Percentiles rank a stretch among this genome's conserved stretches.
Conservation (phyloP, 2,329 filamentous ascomycete genomes). For the Colletotrichum tabaci region DNA sequence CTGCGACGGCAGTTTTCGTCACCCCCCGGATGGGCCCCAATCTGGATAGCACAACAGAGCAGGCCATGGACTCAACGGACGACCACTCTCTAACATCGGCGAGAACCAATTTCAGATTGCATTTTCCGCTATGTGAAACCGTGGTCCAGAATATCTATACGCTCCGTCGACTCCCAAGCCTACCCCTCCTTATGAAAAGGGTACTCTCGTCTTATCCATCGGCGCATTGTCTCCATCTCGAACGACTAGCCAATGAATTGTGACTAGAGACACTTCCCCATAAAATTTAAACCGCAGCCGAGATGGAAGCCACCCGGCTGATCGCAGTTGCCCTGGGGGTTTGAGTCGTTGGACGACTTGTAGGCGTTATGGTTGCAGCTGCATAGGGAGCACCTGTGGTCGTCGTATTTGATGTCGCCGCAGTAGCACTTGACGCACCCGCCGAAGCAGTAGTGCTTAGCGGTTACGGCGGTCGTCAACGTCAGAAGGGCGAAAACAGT, state of each 20-base stretch:
- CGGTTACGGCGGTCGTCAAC: background rate
- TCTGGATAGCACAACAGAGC: too few relatives aligned
- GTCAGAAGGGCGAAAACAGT: background rate
- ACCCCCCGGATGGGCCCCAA: too few relatives aligned
- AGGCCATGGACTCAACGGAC: too few relatives aligned
- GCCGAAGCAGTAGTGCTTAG: slow-evolving; percentile 12
- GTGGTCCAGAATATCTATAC: too few relatives aligned
- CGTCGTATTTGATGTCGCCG: slow-evolving; percentile 19
- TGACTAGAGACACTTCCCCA: background rate
- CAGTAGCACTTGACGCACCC: slow-evolving; percentile 17
- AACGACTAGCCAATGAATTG: background rate
- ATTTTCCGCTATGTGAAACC: too few relatives aligned
- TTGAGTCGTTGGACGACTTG: background rate
- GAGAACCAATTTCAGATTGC: too few relatives aligned
- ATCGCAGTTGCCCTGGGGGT: slow-evolving; percentile 14
- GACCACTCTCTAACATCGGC: too few relatives aligned
- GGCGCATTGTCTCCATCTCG: background rate
- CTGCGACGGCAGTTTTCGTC: too few relatives aligned
- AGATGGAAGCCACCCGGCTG: slow-evolving; percentile 3
- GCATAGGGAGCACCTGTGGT: background rate
- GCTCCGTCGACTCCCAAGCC: too few relatives aligned
- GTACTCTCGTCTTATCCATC: background rate
- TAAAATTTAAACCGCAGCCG: background rate
- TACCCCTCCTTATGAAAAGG: background rate
- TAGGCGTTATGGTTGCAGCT: slow-evolving; percentile 9